These are phyloP conservation scores for Saxophila tyrrhenica DNA, from an alignment of 495 filamentous ascomycete species.

Conservation along the genomic window DNA sequence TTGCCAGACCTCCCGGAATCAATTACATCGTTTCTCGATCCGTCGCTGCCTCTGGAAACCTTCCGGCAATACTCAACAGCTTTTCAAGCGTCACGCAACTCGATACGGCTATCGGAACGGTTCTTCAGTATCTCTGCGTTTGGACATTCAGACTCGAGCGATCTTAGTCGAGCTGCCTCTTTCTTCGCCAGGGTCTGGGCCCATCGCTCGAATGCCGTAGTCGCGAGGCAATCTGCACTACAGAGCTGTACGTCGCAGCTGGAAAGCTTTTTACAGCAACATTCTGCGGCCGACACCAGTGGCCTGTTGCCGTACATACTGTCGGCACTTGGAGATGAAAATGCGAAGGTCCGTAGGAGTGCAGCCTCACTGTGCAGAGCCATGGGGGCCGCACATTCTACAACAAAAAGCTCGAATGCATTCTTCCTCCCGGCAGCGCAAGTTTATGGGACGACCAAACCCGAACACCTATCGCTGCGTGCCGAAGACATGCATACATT, in stretches of 20 bases:
- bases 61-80: background rate
- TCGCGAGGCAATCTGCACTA: background rate
- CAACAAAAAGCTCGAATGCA: background rate
- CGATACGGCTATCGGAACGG: background rate
- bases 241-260: background rate
- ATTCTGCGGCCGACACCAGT: constrained; percentile 45
- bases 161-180: background rate
- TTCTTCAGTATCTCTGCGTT: background rate
- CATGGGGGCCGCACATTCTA: background rate
- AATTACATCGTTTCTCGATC: background rate
- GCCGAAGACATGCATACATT: constrained; percentile 45
- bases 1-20: background rate
- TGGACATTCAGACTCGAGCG: background rate
- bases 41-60: background rate
- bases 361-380: constrained; percentile 45
- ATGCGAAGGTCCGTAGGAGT: constrained; percentile 59
- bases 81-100: background rate
- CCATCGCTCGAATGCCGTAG: background rate
- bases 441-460: background rate
- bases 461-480: constrained; percentile 30
- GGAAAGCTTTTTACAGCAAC: background rate
- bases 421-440: background rate
- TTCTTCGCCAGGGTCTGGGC: background rate
- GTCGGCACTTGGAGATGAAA: constrained; percentile 58
- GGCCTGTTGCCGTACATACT: constrained; percentile 66